Conservation (phyloP, 2,329 filamentous ascomycete genomes). For the Teratosphaeria gauchensis region DNA sequence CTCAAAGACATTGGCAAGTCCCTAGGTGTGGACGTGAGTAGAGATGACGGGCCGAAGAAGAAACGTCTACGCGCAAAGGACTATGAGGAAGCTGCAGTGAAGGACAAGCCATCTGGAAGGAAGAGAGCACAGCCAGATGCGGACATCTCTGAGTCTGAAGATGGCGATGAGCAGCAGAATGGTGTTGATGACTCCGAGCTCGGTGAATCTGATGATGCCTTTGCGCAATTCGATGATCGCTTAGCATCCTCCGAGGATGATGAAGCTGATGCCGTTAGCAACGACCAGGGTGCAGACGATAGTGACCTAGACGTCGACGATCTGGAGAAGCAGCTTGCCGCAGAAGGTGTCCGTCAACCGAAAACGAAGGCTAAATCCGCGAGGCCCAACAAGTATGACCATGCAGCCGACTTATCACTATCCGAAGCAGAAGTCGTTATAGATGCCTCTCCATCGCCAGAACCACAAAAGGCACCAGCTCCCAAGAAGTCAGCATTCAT, state of each 20-base stretch:
- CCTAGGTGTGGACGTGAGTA: conserved; percentile 22
- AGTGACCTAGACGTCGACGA: conserved; percentile 12
- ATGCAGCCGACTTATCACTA: conserved; percentile 11
- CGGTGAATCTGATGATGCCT: conserved; percentile 21
- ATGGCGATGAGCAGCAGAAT: not conserved
- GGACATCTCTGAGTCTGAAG: conserved; percentile 4
- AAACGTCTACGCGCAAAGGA: conserved; percentile 20
- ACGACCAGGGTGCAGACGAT: conserved; percentile 1
- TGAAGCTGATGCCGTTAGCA: conserved; percentile 26
- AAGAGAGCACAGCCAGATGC: conserved; percentile 5
- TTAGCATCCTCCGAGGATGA: conserved; percentile 30
- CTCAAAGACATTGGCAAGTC: conserved; percentile 33
- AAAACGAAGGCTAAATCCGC: not conserved
- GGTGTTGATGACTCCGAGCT: conserved; percentile 12
- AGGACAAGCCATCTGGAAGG: conserved; percentile 7
- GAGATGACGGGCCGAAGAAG: conserved; percentile 12
- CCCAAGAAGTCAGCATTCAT: conserved; percentile 52
- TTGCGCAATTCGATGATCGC: conserved; percentile 29
- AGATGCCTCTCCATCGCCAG: conserved; percentile 13
- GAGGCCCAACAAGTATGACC: conserved; percentile 5
- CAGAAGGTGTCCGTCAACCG: conserved; percentile 13
- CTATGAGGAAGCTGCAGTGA: conserved; percentile 4
- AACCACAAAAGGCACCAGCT: conserved; percentile 11
- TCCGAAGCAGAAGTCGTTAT: conserved; percentile 13
- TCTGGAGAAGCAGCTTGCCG: conserved; percentile 16